A percentile compares a stretch with the other conserved stretches of the same genome.
Evolutionary conservation across 2,329 filamentous ascomycete genomes (phyloP).

Genomic region (Colletotrichum musicola): DNA sequence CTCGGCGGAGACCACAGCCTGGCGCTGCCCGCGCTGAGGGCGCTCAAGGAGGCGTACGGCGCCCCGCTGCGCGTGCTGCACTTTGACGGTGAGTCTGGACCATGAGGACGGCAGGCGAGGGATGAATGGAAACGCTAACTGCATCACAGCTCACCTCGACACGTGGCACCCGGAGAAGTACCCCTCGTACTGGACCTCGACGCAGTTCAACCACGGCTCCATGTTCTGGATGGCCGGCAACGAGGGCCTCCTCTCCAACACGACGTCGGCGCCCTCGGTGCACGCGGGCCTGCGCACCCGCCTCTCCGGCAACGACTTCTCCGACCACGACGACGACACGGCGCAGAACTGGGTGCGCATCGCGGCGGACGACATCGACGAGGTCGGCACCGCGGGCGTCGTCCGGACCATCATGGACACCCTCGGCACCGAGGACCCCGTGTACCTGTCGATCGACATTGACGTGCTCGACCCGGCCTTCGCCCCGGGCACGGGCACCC

Average conservation of each 20-base stretch:
- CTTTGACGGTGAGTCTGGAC: conserved; percentile 67
- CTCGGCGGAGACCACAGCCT: conserved; percentile 82
- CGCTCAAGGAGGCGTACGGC: conserved; percentile 72
- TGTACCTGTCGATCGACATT: conserved; percentile 76
- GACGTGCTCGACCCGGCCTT: conserved; percentile 54
- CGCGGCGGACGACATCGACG: conserved; percentile 88
- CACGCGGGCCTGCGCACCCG: conserved; percentile 88
- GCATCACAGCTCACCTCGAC: conserved; percentile 72
- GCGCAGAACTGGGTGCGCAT: conserved; percentile 84
- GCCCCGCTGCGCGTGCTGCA: conserved; percentile 77
- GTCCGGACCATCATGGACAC: conserved; percentile 77
- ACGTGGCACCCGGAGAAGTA: conserved; percentile 89
- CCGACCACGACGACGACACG: conserved; percentile 79
- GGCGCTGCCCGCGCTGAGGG: conserved; percentile 76
- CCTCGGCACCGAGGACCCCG: conserved; percentile 80
- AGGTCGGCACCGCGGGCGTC: conserved; percentile 79
- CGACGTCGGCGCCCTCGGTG: conserved; percentile 76
- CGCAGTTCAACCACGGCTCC: conserved; percentile 86
- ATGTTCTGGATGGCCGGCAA: conserved; percentile 92
- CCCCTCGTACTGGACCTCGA: conserved; percentile 78
- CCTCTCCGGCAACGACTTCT: conserved; percentile 73
- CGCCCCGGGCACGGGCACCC: conserved; percentile 83
- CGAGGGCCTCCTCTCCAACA: conserved; percentile 83
- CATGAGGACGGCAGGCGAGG: neutral
- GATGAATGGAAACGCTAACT: conserved; percentile 35